These are phyloP conservation scores for Fusarium camptoceras DNA, from an alignment of 2,329 filamentous ascomycete species.

Conservation along the genomic window DNA sequence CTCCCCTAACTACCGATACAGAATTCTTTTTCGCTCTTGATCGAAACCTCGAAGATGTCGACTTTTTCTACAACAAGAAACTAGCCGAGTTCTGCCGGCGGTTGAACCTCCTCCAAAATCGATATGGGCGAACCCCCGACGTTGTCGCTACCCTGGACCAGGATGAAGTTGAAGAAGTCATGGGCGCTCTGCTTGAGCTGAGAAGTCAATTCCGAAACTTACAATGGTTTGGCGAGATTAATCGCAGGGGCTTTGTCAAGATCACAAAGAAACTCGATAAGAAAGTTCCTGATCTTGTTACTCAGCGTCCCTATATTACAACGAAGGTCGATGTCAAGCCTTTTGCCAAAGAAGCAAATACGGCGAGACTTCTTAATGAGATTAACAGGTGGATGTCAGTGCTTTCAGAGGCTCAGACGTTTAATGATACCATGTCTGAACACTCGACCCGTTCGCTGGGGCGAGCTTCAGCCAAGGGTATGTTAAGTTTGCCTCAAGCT, in stretches of 20 bases:
- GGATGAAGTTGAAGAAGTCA: constrained; percentile 91
- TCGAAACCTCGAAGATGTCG: constrained; percentile 96
- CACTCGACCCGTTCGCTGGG: constrained; percentile 82
- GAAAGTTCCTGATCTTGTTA: constrained; percentile 80
- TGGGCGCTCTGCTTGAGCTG: constrained; percentile 89
- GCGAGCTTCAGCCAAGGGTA: constrained; percentile 79
- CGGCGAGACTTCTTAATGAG: constrained; percentile 62
- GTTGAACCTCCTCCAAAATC: constrained; percentile 85
- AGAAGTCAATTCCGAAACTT: constrained; percentile 89
- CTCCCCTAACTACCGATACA: constrained; percentile 59
- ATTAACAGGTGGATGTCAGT: constrained; percentile 94
- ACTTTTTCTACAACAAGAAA: constrained; percentile 97
- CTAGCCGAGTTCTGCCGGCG: constrained; percentile 86
- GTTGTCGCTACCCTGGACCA: constrained; percentile 79
- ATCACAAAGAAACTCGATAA: constrained; percentile 99
- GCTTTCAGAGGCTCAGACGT: constrained; percentile 80
- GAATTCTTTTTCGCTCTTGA: constrained; percentile 98
- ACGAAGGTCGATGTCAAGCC: constrained; percentile 90
- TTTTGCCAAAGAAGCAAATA: constrained; percentile 80
- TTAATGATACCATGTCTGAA: constrained; percentile 80
- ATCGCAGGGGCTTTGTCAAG: constrained; percentile 93
- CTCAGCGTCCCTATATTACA: constrained; percentile 87
- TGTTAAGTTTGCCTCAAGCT: constrained; percentile 75
- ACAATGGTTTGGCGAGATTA: constrained; percentile 98
- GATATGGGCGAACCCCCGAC: constrained; percentile 82